Base-by-base conservation (phyloP, 2,329 filamentous ascomycete species). In the Botrytis sinoallii region DNA sequence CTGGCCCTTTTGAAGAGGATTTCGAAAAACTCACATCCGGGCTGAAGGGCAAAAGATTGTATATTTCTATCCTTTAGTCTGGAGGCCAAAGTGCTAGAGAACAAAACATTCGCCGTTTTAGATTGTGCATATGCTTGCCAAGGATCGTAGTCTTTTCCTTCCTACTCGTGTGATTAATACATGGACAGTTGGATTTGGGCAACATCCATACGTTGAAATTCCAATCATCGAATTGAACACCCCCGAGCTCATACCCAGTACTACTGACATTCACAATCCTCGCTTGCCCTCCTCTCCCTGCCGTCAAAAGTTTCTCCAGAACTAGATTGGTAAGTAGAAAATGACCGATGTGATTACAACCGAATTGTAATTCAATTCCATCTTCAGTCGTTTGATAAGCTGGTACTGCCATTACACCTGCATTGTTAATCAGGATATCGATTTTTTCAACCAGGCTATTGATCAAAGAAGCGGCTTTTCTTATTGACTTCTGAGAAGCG, bases 321-420 rank as follows among this genome's bases (percentile, higher is more conserved):
- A 89, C 81, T 0, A 88, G 82, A 40, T 86, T 81, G 74, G 87
- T 86, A 29, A 89, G 82, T 0, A 88, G 82, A 80, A 89, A 89
- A 76, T 88, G 85, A 22, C 81, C 83, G 4, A 90, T 80, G 76
- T 89, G 84, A 78, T 88, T 88, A 16, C 82, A 84, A 61, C 83
- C 86, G 32, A 89, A 85, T 74, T 89, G 86, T 0, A 79, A 78
- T 76, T 89, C 87, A 76, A 84, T 84, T 32, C 85, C 85, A 74
- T 87, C 85, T n/a, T 75, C 74, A 5, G 80, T 77, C 9, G 64
- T 48, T 25, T 29, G 76, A 70, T 44, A 73, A 74, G 2, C 69
- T 57, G 46, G 44, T 83, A 83, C 1, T 76, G 80, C 83, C 84
- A 85, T 85, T 67, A 85, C 80, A 0, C 77, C 81, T 0, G 84